phyloP scores from a whole-genome alignment of 2,329 filamentous ascomycete genomes.

The Proliferodiscus dingleyae region DNA sequence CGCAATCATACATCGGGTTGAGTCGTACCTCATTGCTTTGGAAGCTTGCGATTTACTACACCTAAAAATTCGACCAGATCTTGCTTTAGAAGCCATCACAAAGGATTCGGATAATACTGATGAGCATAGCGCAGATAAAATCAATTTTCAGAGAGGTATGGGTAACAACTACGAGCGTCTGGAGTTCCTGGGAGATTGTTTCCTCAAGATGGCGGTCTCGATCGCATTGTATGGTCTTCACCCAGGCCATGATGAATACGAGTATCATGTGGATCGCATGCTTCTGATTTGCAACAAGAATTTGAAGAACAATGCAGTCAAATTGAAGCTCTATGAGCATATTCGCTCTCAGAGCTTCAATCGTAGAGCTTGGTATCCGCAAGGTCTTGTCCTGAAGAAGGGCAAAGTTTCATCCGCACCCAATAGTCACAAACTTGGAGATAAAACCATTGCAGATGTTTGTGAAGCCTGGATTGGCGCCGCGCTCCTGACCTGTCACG shows the following conservation, averaged over 20 bases:
- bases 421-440: slow-evolving; percentile 63
- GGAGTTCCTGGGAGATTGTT: slow-evolving; percentile 89
- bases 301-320: slow-evolving; percentile 70
- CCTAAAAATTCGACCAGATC: slow-evolving; percentile 57
- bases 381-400: slow-evolving; percentile 65
- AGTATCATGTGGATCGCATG: slow-evolving; percentile 90
- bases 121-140: slow-evolving; percentile 61
- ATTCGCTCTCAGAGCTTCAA: slow-evolving; percentile 81
- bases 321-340: slow-evolving; percentile 64
- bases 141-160: slow-evolving; percentile 80
- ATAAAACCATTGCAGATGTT: slow-evolving; percentile 92
- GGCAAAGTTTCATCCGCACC: slow-evolving; percentile 61
- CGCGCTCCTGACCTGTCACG: slow-evolving; percentile 51
- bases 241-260: slow-evolving; percentile 75
- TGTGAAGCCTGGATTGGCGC: slow-evolving; percentile 93
- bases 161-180: slow-evolving; percentile 91
- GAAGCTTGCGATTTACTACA: slow-evolving; percentile 67
- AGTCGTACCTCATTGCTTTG: slow-evolving; percentile 72
- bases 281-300: slow-evolving; percentile 86
- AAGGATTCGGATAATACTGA: slow-evolving; percentile 86
- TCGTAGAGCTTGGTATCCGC: slow-evolving; percentile 77
- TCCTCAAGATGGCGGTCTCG: slow-evolving; percentile 92
- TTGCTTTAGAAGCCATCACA: slow-evolving; percentile 85
- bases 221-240: slow-evolving; percentile 77
- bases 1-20: slow-evolving; percentile 77